Base-by-base conservation (phyloP, 23 red algal genomes). In the Gracilaria gracilis region DNA sequence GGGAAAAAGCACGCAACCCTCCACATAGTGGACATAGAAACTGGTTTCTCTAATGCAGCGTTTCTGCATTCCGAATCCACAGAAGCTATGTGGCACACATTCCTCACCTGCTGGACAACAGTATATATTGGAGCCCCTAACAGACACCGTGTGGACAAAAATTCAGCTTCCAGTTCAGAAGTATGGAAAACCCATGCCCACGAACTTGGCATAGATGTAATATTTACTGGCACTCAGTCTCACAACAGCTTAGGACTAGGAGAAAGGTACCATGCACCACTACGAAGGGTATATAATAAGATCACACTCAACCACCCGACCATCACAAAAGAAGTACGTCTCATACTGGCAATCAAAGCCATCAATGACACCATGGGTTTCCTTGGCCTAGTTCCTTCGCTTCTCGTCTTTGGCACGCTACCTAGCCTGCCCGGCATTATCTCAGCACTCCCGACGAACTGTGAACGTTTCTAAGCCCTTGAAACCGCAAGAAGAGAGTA, bases 71-170 rank as follows among this genome's bases (percentile, higher is more conserved):
- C 12, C 33, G 82, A 85, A 23, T 70, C 25, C 2, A 32, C 61
- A 1, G 82, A 70, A 62, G 64, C 25, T 27, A 14, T 85, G 17
- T 85, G 82, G 82, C 19, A 85, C 70, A 35, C 54, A 42, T 70
- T 85, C 57, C 23, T 85, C 9, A 9, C 44, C 34, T 85, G 82
- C 40, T 85, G 82, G 82, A 12, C 71, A 25, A 67, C 64, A 4
- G 46, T 55, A 4, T 85, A 85, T 51, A n/a, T 85, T 36, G 82
- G 57, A 15, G 44, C 57, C 36, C 82, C 82, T 5, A 62, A 85
- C 20, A 20, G 9, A 9, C 24, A 67, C 33, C 62, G 57, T 21
- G 61, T 25, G 15, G 82, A 66, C 36, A 5, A 25, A 40, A 61
- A 61, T 19, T 71, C 61, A 9, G 40, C 31, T 6, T 85, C 71